Evolutionary conservation across 352 stramenopile genomes (phyloP).

Genomic region (Globisporangium uncinulatum): DNA sequence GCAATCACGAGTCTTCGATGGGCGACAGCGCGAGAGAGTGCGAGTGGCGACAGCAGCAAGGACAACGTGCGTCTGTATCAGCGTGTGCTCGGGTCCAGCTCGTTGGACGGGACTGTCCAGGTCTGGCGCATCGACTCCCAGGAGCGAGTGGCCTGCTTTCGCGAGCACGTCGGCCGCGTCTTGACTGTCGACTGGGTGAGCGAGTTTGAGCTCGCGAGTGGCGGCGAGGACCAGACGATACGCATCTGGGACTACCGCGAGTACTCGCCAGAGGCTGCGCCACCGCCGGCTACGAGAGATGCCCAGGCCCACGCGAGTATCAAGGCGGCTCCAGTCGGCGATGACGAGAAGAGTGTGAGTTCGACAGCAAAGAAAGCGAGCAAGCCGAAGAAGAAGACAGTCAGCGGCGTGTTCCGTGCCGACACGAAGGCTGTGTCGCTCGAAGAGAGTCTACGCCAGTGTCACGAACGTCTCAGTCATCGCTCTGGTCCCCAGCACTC

Average conservation of each 20-base stretch:
- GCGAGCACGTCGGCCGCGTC: slow-evolving; percentile 42
- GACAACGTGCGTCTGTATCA: background rate
- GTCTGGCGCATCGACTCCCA: slow-evolving; percentile 38
- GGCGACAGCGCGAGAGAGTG: slow-evolving; percentile 7
- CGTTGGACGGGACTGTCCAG: slow-evolving; percentile 40
- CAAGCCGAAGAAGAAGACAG: slow-evolving; percentile 20
- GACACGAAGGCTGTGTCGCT: slow-evolving; percentile 9
- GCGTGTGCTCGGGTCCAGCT: slow-evolving; percentile 40
- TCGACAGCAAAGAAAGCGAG: slow-evolving; percentile 14
- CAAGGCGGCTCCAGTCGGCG: background rate
- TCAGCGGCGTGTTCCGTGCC: slow-evolving; percentile 21
- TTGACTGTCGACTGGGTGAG: slow-evolving; percentile 53
- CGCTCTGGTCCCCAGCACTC: background rate
- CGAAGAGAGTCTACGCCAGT: slow-evolving; percentile 18
- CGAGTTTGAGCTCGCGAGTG: slow-evolving; percentile 35
- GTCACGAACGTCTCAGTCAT: slow-evolving; percentile 3
- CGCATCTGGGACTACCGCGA: slow-evolving; percentile 51
- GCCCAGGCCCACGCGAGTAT: background rate
- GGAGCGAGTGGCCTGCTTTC: slow-evolving; percentile 26
- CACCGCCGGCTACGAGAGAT: background rate
- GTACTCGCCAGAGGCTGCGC: slow-evolving; percentile 10
- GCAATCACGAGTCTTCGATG: slow-evolving; percentile 47
- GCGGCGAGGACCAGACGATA: slow-evolving; percentile 64
- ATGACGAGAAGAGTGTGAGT: background rate
- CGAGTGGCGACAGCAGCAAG: background rate